Conservation (phyloP, 177 flowering plant species). For the Vitis hybrid region DNA sequence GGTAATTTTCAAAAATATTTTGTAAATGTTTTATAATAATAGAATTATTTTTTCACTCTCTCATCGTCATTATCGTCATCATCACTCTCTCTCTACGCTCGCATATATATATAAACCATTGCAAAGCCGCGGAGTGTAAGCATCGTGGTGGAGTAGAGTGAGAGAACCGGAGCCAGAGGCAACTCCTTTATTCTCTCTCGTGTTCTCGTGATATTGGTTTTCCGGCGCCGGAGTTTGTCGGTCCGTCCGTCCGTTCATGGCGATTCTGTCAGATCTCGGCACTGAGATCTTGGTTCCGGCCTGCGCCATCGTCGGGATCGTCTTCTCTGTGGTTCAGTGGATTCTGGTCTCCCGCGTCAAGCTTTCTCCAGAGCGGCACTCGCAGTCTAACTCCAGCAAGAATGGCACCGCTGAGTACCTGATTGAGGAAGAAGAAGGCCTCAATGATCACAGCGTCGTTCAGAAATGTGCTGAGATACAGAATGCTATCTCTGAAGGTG, state of each 20-base stretch:
- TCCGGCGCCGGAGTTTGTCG: neutral
- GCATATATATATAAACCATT: neutral
- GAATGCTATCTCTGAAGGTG: slow-evolving; percentile 66
- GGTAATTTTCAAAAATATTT: too few relatives aligned
- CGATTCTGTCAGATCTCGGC: slow-evolving; percentile 50
- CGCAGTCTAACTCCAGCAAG: slow-evolving; percentile 18
- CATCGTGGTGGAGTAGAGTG: neutral
- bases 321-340: slow-evolving; percentile 59
- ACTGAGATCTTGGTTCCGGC: slow-evolving; percentile 60
- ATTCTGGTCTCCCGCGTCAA: slow-evolving; percentile 46
- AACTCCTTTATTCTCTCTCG: neutral
- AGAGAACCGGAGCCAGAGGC: neutral
- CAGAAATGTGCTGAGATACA: slow-evolving; percentile 67
- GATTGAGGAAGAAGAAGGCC: slow-evolving; percentile 68
- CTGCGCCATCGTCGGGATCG: slow-evolving; percentile 60
- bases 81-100: neutral
- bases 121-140: too few relatives aligned
- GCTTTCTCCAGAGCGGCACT: slow-evolving; percentile 34
- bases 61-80: too few relatives aligned
- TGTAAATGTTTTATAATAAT: too few relatives aligned
- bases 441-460: slow-evolving; percentile 52
- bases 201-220: neutral
- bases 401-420: slow-evolving; percentile 45
- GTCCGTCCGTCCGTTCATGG: slow-evolving; percentile 21
- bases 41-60: too few relatives aligned